Evolutionary conservation across 2,329 filamentous ascomycete species (phyloP).

Genomic region (Diaporthe sp.): DNA sequence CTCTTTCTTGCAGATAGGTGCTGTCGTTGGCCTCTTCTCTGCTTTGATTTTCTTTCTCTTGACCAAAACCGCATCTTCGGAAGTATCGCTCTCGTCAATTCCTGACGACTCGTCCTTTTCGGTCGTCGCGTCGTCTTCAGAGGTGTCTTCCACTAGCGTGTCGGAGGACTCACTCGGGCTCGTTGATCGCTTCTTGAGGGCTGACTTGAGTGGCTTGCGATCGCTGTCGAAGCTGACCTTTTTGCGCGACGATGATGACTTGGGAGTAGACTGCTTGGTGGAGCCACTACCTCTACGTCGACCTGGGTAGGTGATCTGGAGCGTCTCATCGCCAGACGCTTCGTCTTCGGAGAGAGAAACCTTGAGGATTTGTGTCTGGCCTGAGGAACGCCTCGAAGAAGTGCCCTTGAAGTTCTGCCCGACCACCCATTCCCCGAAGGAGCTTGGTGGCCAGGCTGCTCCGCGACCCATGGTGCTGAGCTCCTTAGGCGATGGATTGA

Average conservation of each 20-base stretch:
- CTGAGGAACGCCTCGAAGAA: conserved; percentile 31
- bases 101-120: conserved; percentile 37
- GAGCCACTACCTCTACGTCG: conserved; percentile 43
- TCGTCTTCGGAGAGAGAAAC: conserved; percentile 65
- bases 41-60: conserved; percentile 37
- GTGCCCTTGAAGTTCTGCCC: conserved; percentile 52
- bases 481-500: neutral
- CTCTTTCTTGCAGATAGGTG: conserved; percentile 33
- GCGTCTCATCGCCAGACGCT: conserved; percentile 62
- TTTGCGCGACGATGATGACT: conserved; percentile 47
- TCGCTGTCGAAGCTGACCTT: conserved; percentile 59
- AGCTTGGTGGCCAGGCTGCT: conserved; percentile 51
- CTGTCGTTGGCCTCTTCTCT: conserved; percentile 38
- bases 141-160: conserved; percentile 45
- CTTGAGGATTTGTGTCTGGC: conserved; percentile 50
- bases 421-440: conserved; percentile 56
- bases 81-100: conserved; percentile 37
- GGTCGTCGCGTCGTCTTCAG: conserved; percentile 35
- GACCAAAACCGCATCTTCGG: conserved; percentile 26
- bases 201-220: conserved; percentile 51
- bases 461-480: conserved; percentile 31
- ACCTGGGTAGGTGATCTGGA: conserved; percentile 64
- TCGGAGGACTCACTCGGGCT: conserved; percentile 35
- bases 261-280: neutral
- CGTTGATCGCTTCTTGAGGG: conserved; percentile 52